phyloP scores from a whole-genome alignment of 768 basidiomycete genomes.

The Lentinula edodes region DNA sequence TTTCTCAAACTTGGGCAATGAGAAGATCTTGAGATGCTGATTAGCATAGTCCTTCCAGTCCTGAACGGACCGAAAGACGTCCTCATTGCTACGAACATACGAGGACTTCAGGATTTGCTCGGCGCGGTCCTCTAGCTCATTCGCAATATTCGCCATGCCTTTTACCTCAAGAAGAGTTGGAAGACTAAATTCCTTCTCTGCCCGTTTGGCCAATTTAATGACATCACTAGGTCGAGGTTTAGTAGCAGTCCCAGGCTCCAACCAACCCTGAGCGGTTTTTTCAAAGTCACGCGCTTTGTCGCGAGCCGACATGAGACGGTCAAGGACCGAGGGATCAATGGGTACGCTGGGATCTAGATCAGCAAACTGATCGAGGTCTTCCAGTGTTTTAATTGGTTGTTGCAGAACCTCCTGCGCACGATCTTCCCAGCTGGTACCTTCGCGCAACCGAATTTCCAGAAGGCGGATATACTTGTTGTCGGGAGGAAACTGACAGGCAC shows the following conservation, averaged over 20 bases:
- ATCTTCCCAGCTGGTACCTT: conserved; percentile 76
- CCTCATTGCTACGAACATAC: conserved; percentile 47
- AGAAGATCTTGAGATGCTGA: conserved; percentile 68
- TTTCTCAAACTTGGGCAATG: conserved; percentile 66
- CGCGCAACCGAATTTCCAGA: conserved; percentile 56
- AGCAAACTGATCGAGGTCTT: conserved; percentile 70
- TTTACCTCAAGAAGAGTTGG: conserved; percentile 60
- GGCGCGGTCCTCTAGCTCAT: conserved; percentile 70
- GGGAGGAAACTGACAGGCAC: conserved; percentile 54
- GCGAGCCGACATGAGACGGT: conserved; percentile 57
- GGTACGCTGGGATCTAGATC: conserved; percentile 62
- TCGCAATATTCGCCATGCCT: conserved; percentile 68
- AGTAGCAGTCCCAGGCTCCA: conserved; percentile 42
- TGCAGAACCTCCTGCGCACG: conserved; percentile 60
- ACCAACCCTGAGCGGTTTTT: conserved; percentile 69
- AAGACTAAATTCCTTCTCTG: conserved; percentile 76
- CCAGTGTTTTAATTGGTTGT: conserved; percentile 67
- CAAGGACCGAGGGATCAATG: conserved; percentile 60
- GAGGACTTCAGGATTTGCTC: conserved; percentile 66
- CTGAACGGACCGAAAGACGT: conserved; percentile 66
- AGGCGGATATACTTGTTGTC: conserved; percentile 63
- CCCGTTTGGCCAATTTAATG: conserved; percentile 58
- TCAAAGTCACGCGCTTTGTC: conserved; percentile 75
- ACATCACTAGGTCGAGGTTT: conserved; percentile 69
- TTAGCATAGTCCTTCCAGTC: conserved; percentile 72